Evolutionary conservation across 441 rosid species (phyloP).

Genomic region (Hypseocharis bilobata): DNA sequence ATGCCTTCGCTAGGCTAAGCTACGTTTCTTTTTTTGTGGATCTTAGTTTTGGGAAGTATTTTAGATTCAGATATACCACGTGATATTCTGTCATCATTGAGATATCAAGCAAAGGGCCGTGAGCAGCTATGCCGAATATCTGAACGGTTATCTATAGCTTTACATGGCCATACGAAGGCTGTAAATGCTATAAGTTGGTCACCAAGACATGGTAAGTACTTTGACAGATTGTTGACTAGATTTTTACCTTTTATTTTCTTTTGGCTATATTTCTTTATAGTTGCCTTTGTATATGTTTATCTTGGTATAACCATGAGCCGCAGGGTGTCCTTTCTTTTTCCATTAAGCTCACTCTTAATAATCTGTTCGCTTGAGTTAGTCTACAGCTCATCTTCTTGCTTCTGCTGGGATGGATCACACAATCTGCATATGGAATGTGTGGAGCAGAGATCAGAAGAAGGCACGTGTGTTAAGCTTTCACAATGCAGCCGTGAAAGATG

Average conservation of each 20-base stretch:
- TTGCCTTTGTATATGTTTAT: not conserved
- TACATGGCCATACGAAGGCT: conserved; percentile 53
- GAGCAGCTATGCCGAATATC: conserved; percentile 31
- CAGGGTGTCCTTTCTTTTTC: not conserved
- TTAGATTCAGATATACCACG: conserved; percentile 35
- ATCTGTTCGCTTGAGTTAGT: conserved; percentile 43
- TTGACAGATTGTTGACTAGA: not conserved
- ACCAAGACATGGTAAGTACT: conserved; percentile 49
- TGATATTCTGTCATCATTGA: conserved; percentile 36
- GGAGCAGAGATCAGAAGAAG: conserved; percentile 55
- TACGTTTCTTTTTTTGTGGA: conserved; percentile 9
- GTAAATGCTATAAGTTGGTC: conserved; percentile 74
- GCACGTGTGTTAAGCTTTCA: conserved; percentile 48
- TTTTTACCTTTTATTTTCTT: not conserved
- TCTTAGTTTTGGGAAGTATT: conserved; percentile 56
- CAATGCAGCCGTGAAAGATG: conserved; percentile 63
- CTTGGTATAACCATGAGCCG: not conserved
- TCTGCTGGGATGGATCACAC: conserved; percentile 70
- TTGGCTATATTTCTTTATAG: not conserved
- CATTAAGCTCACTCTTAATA: conserved; percentile 24
- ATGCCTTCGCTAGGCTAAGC: not conserved
- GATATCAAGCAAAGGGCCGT: conserved; percentile 28
- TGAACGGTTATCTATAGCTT: conserved; percentile 37
- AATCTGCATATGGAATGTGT: conserved; percentile 62
- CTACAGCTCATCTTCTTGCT: conserved; percentile 82